Evolutionary conservation across 2,329 filamentous ascomycete species (phyloP).

Genomic region (Biscogniauxia sp.): DNA sequence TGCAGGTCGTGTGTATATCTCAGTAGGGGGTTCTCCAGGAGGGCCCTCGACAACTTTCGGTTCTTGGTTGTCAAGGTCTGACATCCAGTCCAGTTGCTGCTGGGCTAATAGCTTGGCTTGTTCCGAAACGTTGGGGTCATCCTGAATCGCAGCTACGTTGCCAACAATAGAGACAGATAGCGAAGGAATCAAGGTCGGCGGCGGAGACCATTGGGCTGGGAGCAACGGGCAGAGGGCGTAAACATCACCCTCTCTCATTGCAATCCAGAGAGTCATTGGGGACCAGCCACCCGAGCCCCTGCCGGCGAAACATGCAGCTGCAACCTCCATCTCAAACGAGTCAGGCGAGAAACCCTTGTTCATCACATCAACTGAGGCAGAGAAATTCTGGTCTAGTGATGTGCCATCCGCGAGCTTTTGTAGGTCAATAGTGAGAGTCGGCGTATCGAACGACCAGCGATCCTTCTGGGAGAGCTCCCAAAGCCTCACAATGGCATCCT

Average conservation of each 20-base stretch:
- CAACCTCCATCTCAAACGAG: slow-evolving; percentile 89
- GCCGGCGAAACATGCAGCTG: slow-evolving; percentile 75
- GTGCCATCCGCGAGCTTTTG: slow-evolving; percentile 85
- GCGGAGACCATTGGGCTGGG: slow-evolving; percentile 80
- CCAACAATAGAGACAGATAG: slow-evolving; percentile 80
- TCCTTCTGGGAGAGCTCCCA: slow-evolving; percentile 88
- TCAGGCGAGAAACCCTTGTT: slow-evolving; percentile 87
- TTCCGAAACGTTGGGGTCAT: slow-evolving; percentile 53
- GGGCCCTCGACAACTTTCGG: slow-evolving; percentile 52
- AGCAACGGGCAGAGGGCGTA: slow-evolving; percentile 91
- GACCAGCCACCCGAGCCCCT: slow-evolving; percentile 79
- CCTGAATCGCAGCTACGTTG: slow-evolving; percentile 62
- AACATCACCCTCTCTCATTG: slow-evolving; percentile 90
- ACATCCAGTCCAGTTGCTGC: slow-evolving; percentile 67
- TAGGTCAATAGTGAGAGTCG: slow-evolving; percentile 80
- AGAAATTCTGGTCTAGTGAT: slow-evolving; percentile 78
- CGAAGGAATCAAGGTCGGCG: slow-evolving; percentile 73
- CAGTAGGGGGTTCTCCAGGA: slow-evolving; percentile 47
- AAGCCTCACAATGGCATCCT: slow-evolving; percentile 81
- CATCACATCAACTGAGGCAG: slow-evolving; percentile 69
- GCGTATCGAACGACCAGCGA: slow-evolving; percentile 82
- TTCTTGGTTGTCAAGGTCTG: slow-evolving; percentile 62
- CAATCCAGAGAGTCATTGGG: slow-evolving; percentile 93
- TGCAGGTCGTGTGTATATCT: slow-evolving; percentile 56
- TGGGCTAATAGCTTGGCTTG: slow-evolving; percentile 56